A percentile compares a stretch with the other conserved stretches of the same genome.
phyloP scores from a whole-genome alignment of 75 land plant genomes.

The Pinus tabuliformis region DNA sequence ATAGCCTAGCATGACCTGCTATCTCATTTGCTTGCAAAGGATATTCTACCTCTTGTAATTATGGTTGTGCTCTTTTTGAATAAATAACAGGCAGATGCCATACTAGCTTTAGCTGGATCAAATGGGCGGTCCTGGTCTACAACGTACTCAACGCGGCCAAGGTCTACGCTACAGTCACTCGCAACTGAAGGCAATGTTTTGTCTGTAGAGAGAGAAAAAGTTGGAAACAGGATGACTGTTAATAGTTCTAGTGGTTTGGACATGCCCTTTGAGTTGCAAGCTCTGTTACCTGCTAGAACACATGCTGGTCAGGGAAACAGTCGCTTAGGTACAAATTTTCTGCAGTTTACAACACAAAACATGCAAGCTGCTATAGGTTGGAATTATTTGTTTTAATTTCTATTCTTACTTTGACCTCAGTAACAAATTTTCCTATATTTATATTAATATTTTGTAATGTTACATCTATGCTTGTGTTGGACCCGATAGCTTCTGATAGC shows the following conservation, averaged over 20 bases:
- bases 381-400: not conserved
- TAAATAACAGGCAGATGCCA: constrained; percentile 20
- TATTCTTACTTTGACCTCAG: not conserved
- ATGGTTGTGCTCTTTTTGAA: not conserved
- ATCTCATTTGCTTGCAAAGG: not conserved
- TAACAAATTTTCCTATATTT: not conserved
- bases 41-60: not conserved
- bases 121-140: constrained; percentile 52
- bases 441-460: no score
- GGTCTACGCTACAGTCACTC: not conserved
- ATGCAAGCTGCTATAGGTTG: not conserved
- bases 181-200: not conserved
- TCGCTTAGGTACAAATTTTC: not conserved
- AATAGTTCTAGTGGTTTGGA: not conserved
- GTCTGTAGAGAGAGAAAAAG: not conserved
- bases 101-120: constrained; percentile 43
- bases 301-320: not conserved
- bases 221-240: not conserved
- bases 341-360: not conserved
- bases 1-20: not conserved
- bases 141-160: constrained; percentile 27
- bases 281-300: not conserved
- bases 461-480: no score
- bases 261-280: not conserved
- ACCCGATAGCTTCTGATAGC: no score